Base-by-base conservation (phyloP, 106 monocot genomes). In the Alisma plantagoaquatica region DNA sequence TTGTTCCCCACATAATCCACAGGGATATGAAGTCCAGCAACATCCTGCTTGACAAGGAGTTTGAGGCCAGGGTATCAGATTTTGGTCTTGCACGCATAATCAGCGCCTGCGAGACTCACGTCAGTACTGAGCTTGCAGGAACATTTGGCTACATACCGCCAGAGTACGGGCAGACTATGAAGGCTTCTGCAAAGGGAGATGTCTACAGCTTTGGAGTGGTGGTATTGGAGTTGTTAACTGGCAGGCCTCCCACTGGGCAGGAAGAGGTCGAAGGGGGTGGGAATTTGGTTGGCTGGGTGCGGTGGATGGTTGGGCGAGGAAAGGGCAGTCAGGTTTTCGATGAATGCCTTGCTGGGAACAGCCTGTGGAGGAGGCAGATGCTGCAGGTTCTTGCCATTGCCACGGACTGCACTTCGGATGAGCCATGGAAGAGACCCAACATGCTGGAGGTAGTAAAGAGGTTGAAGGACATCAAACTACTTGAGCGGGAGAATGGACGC, bases 11-110 rank as follows among this genome's bases (percentile, higher is more conserved):
- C 54, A 93, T 93, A 33, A 87, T 93, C 27, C 92, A 93, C 67
- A 50, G 92, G 4, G 92, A 87, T 68, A 87, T 93, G 83, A 93
- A 93, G 22, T 87, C 92, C 2, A 93, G 92, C 77, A 92, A 92
- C 68, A 92, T 92, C 29, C 61, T 92, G 26, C 74, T 92, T 0
- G 87, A 87, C 32, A 22, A 70, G 61, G 54, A 66, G 25, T 93
- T 93, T 23, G 77, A 87, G 59, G 73, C 92, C 1, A 70, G 87
- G 54, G 92, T 93, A 5, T 73, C 87, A 1, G 92, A 93, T 31
- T 93, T 93, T 41, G 92, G 92, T 7, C 75, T 93, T 2, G 87
- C 92, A 14, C 63, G 92, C 4, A 75, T 93, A 21, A 93, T 93
- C 47, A 80, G 87, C 45, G 82, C 92, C 2, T 93, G 77, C 22